A percentile compares a stretch with the other conserved stretches of the same genome.
phyloP scores from a whole-genome alignment of 2,329 filamentous ascomycete species.

The Penicillium sp. region DNA sequence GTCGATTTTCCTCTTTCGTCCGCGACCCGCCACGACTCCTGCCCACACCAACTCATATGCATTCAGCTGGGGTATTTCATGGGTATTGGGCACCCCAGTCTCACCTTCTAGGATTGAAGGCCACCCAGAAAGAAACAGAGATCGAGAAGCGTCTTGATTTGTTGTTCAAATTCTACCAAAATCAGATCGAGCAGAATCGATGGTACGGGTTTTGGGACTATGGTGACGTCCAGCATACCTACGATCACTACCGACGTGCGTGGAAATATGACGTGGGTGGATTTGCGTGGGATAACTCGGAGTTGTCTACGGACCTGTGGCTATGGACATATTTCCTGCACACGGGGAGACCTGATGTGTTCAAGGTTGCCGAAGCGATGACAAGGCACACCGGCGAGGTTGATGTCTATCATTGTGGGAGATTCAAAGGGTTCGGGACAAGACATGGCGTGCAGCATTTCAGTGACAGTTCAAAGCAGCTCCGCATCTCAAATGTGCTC shows the following conservation, averaged over 20 bases:
- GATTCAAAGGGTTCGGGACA: constrained; percentile 62
- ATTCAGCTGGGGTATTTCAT: constrained; percentile 56
- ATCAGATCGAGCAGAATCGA: constrained; percentile 57
- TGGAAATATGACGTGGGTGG: constrained; percentile 68
- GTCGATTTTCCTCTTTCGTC: constrained; percentile 47
- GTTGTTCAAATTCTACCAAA: constrained; percentile 57
- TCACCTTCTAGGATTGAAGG: constrained; percentile 22
- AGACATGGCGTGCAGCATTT: constrained; percentile 66
- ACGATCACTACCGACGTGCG: constrained; percentile 59
- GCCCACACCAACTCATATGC: constrained; percentile 52
- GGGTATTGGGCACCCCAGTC: constrained; percentile 55
- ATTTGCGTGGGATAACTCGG: constrained; percentile 67
- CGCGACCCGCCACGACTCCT: constrained; percentile 57
- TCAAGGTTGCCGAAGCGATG: constrained; percentile 60
- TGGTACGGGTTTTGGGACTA: constrained; percentile 68
- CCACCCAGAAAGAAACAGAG: constrained; percentile 32
- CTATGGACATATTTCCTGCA: constrained; percentile 65
- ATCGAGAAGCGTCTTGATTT: constrained; percentile 60
- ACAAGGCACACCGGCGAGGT: constrained; percentile 63
- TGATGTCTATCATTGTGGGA: constrained; percentile 62
- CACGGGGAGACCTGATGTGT: constrained; percentile 60
- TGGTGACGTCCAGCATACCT: constrained; percentile 65
- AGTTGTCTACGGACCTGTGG: constrained; percentile 64
- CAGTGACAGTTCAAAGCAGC: constrained; percentile 63
- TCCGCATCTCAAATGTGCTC: constrained; percentile 54